Evolutionary conservation across 495 filamentous ascomycete species (phyloP).

Genomic region (Cairneyella variabilis): DNA sequence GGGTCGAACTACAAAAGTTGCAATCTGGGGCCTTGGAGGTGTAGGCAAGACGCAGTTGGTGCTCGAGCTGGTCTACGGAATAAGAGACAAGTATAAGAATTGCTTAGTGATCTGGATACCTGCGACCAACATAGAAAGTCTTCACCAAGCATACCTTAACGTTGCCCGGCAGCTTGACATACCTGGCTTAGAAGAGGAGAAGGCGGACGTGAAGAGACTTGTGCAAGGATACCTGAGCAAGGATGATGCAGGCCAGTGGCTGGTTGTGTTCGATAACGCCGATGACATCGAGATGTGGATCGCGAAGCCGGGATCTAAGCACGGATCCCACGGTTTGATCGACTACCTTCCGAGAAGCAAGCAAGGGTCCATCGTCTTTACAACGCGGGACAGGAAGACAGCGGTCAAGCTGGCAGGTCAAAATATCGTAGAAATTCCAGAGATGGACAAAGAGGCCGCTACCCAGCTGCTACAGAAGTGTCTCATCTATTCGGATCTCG

Average conservation of each 20-base stretch:
- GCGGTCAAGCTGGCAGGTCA: conserved; percentile 4
- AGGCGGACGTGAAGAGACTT: conserved; percentile 1
- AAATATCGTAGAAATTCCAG: conserved; percentile 26
- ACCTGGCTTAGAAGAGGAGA: background rate
- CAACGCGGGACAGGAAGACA: conserved; percentile 10
- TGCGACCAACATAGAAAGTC: conserved; percentile 7
- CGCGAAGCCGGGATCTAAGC: background rate
- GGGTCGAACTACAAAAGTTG: conserved; percentile 3
- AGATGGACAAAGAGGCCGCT: conserved; percentile 32
- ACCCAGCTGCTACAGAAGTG: conserved; percentile 5
- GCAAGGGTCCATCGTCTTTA: conserved; percentile 7
- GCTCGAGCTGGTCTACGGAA: conserved; percentile 11
- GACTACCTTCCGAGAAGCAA: conserved; percentile 8
- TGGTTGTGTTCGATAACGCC: conserved; percentile 14
- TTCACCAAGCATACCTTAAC: conserved; percentile 8
- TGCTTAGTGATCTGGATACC: conserved; percentile 9
- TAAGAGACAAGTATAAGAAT: background rate
- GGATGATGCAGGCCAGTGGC: conserved; percentile 5
- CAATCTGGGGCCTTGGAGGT: conserved; percentile 12
- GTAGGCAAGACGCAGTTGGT: conserved; percentile 15
- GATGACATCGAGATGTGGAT: conserved; percentile 12
- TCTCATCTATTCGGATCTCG: background rate
- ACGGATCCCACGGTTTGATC: background rate
- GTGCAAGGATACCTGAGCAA: conserved; percentile 2
- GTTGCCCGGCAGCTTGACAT: conserved; percentile 3